Conservation (phyloP, 371 early-diverging fungal genomes). For the Basidiobolus meristosporus region DNA sequence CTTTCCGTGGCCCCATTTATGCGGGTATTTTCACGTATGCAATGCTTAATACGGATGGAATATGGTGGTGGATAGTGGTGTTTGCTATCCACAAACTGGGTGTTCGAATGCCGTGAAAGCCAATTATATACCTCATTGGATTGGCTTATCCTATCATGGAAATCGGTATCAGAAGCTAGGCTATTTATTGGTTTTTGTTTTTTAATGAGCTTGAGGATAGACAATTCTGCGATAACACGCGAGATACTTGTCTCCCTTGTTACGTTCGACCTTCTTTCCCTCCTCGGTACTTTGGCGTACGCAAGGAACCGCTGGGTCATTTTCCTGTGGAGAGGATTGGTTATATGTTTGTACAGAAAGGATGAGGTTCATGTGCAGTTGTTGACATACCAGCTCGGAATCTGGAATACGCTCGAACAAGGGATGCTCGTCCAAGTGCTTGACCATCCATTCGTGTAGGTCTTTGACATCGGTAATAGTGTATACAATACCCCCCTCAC, state of each 20-base stretch:
- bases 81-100: no score
- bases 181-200: no score
- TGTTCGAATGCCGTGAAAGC: no score
- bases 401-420: constrained; percentile 76
- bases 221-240: constrained; percentile 75
- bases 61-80: no score
- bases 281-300: constrained; percentile 87
- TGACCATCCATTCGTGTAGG: constrained; percentile 89
- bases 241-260: constrained; percentile 83
- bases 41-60: no score
- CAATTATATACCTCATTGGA: no score
- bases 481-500: constrained; percentile 80
- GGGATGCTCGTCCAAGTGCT: constrained; percentile 84
- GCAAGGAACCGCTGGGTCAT: constrained; percentile 71
- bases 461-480: constrained; percentile 93
- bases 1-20: no score
- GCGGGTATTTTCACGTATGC: no score
- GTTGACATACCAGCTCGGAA: constrained; percentile 41
- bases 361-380: neutral
- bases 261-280: constrained; percentile 90
- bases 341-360: constrained; percentile 4
- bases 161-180: no score
- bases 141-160: no score
- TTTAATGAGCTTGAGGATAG: no score
- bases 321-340: constrained; percentile 16